Evolutionary conservation across 352 stramenopile genomes (phyloP).

Genomic region (Phytophthora kernoviae): DNA sequence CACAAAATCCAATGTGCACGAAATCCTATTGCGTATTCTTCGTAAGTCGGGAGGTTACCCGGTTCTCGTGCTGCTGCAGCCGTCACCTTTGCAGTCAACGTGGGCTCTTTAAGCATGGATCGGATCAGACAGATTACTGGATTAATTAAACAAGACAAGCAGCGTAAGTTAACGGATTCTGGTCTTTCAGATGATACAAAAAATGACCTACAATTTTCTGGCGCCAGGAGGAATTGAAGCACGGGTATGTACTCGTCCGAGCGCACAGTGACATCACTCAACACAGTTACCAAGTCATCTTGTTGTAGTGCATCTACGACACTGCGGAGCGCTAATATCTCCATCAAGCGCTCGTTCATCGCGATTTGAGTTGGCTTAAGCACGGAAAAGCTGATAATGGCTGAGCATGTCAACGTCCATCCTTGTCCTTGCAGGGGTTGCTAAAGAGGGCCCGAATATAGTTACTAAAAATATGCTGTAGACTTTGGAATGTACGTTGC

Average conservation of each 20-base stretch:
- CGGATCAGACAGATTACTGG: slow-evolving; percentile 35
- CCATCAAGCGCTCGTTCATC: slow-evolving; percentile 57
- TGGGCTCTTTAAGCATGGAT: slow-evolving; percentile 54
- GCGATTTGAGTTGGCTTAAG: not conserved
- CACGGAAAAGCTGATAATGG: not conserved
- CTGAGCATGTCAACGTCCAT: not conserved
- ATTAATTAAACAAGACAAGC: not conserved
- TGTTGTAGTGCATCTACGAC: slow-evolving; percentile 50
- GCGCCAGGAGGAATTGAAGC: slow-evolving; percentile 64
- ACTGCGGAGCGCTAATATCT: slow-evolving; percentile 48
- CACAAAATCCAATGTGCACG: slow-evolving; percentile 71
- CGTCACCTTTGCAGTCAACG: slow-evolving; percentile 25
- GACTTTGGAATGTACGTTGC: no score
- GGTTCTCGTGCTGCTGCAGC: slow-evolving; percentile 27
- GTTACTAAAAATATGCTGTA: no score
- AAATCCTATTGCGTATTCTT: slow-evolving; percentile 65
- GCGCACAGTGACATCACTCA: slow-evolving; percentile 50
- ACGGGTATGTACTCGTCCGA: slow-evolving; percentile 66
- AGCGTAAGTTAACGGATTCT: slow-evolving; percentile 1
- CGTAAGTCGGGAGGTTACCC: slow-evolving; percentile 55
- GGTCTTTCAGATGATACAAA: not conserved
- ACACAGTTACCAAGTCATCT: slow-evolving; percentile 52
- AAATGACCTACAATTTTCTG: slow-evolving; percentile 55
- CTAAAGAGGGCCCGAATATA: no score
- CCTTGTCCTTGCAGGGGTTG: no score